phyloP scores from a whole-genome alignment of 345 rosid species.

The Bruguiera gymnorhiza region DNA sequence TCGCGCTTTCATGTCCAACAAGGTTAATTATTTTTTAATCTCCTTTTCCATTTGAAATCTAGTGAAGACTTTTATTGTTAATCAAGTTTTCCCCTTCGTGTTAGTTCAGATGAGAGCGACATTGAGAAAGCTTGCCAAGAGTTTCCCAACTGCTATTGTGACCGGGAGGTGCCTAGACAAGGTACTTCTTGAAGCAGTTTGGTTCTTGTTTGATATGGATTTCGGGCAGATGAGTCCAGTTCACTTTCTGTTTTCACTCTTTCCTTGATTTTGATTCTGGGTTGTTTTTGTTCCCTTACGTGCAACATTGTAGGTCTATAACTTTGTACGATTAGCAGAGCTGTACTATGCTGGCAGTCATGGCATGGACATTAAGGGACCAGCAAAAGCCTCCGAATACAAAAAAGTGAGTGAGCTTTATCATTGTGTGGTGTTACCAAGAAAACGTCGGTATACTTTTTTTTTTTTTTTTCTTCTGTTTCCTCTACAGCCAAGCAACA shows the following conservation, averaged over 20 bases:
- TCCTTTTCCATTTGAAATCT: neutral
- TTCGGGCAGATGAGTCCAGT: neutral
- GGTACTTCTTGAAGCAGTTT: conserved; percentile 36
- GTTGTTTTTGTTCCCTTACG: neutral
- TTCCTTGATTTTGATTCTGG: neutral
- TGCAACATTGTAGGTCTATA: conserved; percentile 46
- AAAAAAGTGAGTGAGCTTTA: conserved; percentile 40
- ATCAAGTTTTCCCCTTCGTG: neutral
- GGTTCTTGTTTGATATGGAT: neutral
- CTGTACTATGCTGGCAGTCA: conserved; percentile 91
- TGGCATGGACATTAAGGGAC: conserved; percentile 94
- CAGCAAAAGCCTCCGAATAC: conserved; percentile 49
- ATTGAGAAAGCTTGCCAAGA: conserved; percentile 50
- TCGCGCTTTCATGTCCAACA: conserved; percentile 82
- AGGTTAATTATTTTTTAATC: conserved; percentile 37
- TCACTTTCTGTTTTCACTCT: neutral
- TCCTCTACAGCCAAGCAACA: too few relatives aligned
- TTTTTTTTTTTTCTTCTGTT: neutral
- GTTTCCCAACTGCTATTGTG: conserved; percentile 73
- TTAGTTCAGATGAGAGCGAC: conserved; percentile 66
- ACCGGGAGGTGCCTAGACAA: conserved; percentile 87
- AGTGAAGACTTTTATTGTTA: neutral
- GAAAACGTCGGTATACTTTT: neutral
- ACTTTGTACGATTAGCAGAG: conserved; percentile 70
- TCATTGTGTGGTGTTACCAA: neutral